phyloP scores from a whole-genome alignment of 768 basidiomycete species.

The Hypholoma sublateritium region DNA sequence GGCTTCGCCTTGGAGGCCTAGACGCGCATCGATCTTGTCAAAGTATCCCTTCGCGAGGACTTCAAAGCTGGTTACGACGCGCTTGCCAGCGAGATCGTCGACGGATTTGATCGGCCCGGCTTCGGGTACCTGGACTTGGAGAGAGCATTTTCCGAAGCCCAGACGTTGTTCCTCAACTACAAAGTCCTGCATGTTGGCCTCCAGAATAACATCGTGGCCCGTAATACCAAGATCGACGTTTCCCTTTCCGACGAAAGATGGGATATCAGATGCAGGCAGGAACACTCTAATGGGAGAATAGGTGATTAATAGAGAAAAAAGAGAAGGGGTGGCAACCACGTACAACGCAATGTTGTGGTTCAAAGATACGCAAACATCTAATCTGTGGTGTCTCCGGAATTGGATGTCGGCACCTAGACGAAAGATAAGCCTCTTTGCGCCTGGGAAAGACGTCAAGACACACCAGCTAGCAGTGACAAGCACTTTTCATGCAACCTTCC shows the following conservation, averaged over 20 bases:
- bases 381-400: constrained; percentile 81
- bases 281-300: constrained; percentile 65
- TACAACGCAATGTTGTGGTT: constrained; percentile 95
- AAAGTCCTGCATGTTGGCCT: constrained; percentile 76
- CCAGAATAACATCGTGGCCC: constrained; percentile 95
- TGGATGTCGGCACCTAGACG: constrained; percentile 87
- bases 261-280: constrained; percentile 95
- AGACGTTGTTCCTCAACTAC: constrained; percentile 82
- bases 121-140: constrained; percentile 93
- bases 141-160: constrained; percentile 88
- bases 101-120: constrained; percentile 62
- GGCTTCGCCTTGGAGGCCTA: constrained; percentile 47
- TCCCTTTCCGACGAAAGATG: constrained; percentile 97
- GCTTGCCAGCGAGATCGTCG: constrained; percentile 84
- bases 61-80: constrained; percentile 94
- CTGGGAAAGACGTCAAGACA: constrained; percentile 17
- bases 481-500: constrained; percentile 92
- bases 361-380: constrained; percentile 91
- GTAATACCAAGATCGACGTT: constrained; percentile 97
- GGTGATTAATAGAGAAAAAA: not conserved
- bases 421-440: not conserved
- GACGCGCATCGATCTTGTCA: constrained; percentile 52
- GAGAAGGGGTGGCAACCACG: constrained; percentile 25
- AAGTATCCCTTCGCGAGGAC: constrained; percentile 85
- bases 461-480: constrained; percentile 79